Conservation (phyloP, 495 filamentous ascomycete genomes). For the Physcia stellaris region DNA sequence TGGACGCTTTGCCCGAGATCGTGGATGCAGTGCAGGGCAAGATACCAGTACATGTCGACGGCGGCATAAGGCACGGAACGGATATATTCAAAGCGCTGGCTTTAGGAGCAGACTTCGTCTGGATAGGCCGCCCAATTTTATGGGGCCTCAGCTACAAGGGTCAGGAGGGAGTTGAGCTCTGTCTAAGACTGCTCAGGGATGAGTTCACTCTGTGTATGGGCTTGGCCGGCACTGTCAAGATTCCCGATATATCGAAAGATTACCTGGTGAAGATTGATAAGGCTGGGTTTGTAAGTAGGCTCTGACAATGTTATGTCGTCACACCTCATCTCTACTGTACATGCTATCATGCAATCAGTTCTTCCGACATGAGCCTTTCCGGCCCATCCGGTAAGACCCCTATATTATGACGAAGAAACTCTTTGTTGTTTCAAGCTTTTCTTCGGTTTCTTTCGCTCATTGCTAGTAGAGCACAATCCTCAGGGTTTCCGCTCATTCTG, state of each 20-base stretch:
- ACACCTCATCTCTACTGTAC: too few species aligned
- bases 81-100: conserved; percentile 86
- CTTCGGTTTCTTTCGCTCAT: too few species aligned
- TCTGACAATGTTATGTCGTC: too few species aligned
- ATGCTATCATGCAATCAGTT: too few species aligned
- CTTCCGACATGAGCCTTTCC: too few species aligned
- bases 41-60: conserved; percentile 85
- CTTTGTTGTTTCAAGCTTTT: too few species aligned
- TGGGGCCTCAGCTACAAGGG: conserved; percentile 53
- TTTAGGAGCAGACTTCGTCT: conserved; percentile 78
- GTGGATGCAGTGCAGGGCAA: conserved; percentile 66
- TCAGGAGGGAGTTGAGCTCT: conserved; percentile 20
- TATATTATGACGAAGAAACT: too few species aligned
- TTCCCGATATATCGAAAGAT: conserved; percentile 9
- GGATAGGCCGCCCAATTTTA: conserved; percentile 68
- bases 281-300: conserved; percentile 10
- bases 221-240: conserved; percentile 19
- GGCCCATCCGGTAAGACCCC: too few species aligned
- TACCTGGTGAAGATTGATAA: conserved; percentile 13
- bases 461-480: too few species aligned
- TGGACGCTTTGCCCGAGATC: conserved; percentile 83
- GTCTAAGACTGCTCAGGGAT: conserved; percentile 21
- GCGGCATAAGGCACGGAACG: conserved; percentile 78
- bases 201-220: conserved; percentile 30
- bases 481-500: too few species aligned